phyloP scores from a whole-genome alignment of 2,329 filamentous ascomycete species.

The Fusarium xylarioides region DNA sequence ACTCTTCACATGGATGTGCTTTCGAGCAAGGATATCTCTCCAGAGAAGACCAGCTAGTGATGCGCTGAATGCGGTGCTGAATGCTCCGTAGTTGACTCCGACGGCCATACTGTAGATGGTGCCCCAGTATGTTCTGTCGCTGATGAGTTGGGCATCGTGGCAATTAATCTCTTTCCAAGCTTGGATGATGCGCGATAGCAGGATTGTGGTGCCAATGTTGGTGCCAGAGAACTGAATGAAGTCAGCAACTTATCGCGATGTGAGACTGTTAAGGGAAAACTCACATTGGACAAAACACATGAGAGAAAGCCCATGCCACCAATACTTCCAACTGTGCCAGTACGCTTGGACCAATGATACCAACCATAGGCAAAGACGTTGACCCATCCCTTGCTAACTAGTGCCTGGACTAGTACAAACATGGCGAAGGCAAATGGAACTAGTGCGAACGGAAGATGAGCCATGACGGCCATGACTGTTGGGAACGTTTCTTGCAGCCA shows the following conservation, averaged over 20 bases:
- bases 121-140: constrained; percentile 74
- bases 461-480: constrained; percentile 70
- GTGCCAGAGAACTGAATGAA: constrained; percentile 73
- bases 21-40: constrained; percentile 74
- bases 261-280: constrained; percentile 42
- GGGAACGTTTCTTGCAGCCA: constrained; percentile 78
- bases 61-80: constrained; percentile 76
- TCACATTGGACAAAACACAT: constrained; percentile 76
- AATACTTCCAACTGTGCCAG: constrained; percentile 73
- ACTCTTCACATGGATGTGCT: constrained; percentile 71
- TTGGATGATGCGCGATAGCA: constrained; percentile 75
- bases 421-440: constrained; percentile 78
- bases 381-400: constrained; percentile 80
- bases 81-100: constrained; percentile 79
- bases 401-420: constrained; percentile 77
- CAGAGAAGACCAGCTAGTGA: constrained; percentile 77
- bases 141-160: constrained; percentile 60
- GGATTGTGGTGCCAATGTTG: constrained; percentile 79
- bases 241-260: not conserved
- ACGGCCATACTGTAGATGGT: constrained; percentile 80
- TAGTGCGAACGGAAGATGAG: constrained; percentile 72
- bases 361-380: constrained; percentile 77
- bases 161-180: constrained; percentile 70
- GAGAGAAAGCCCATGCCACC: constrained; percentile 79
- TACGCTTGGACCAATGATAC: constrained; percentile 76